Base-by-base conservation (phyloP, 1,139 yeast species). In the Debaryomycetaceae sp. region DNA sequence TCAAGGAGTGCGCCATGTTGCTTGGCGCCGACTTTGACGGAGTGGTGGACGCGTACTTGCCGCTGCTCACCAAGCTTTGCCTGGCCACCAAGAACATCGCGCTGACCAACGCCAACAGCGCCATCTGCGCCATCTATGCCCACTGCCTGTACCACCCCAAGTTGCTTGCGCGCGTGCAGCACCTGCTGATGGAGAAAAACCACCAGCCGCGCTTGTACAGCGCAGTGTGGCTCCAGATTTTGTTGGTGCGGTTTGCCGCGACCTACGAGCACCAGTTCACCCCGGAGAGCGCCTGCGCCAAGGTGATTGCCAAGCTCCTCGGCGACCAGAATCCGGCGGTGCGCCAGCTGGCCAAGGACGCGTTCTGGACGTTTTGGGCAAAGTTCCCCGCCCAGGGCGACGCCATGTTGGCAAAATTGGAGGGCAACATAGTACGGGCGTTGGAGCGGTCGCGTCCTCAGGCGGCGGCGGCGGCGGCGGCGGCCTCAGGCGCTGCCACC, bases 291-390 rank as follows among this genome's bases (percentile, higher is more conserved):
- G 79, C 76, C 3, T 56, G 79, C 2, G 76, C 67, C 24, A 75
- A 66, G 34, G 61, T 78, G 40, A 50, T 88, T 2, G 43, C 58
- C 4, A 79, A 74, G 45, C 78, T 93, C 20, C 60, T 91, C 2
- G 56, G 75, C 1, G 97, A 91, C 54, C 85, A 95, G 0, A 83
- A 83, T 37, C 88, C 93, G 0, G 63, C 70, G 0, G 96, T 85
- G 0, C 69, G 96, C 39, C 94, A 78, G 44, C 65, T 76, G 0
- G 84, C 83, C 58, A 72, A 95, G 48, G 63, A 65, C 7, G 69
- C 88, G 0, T 89, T 73, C 47, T 88, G 96, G 96, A 64, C 74
- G 14, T 72, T 75, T 38, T 67, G 70, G 42, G 64, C 65, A 5
- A 45, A 54, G 23, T 59, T 57, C 65, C 51, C 83, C 57, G 38